phyloP scores from a whole-genome alignment of 208 protist species.

The Lotmaria passim region DNA sequence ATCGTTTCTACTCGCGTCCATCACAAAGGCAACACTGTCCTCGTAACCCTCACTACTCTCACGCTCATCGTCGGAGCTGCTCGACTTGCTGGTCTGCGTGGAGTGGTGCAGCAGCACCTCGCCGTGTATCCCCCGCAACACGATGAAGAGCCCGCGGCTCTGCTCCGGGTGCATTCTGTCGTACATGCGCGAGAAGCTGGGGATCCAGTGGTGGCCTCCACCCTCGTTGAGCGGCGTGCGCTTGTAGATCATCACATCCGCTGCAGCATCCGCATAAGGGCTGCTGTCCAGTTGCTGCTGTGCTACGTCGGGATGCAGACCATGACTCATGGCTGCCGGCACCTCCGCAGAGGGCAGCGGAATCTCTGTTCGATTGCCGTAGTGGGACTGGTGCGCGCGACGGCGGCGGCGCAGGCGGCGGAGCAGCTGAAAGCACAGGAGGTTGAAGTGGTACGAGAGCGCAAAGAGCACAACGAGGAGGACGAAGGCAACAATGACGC shows the following conservation, averaged over 20 bases:
- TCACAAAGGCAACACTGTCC: not conserved
- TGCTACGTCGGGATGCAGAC: not conserved
- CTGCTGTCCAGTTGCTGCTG: not conserved
- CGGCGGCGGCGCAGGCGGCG: not conserved
- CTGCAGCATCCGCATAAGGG: slow-evolving; percentile 1
- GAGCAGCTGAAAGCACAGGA: not conserved
- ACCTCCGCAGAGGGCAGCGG: not conserved
- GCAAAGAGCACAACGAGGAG: not conserved
- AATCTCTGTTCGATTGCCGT: not conserved
- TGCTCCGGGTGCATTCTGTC: not conserved
- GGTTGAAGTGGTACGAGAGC: slow-evolving; percentile 4
- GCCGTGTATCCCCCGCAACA: not conserved
- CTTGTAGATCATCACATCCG: not conserved
- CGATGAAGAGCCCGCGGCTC: not conserved
- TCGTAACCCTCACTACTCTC: not conserved
- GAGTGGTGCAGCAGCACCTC: slow-evolving; percentile 5
- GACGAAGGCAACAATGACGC: not conserved
- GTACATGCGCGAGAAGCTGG: slow-evolving; percentile 1
- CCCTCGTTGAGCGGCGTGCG: not conserved
- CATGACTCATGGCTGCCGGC: not conserved
- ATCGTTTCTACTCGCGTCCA: not conserved
- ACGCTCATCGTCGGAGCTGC: not conserved
- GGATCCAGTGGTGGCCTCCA: slow-evolving; percentile 10
- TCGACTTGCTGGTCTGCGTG: not conserved
- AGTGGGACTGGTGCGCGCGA: not conserved